These are phyloP conservation scores for Elymus sibiricus DNA, from an alignment of 176 grass and related monocot genomes.

Conservation along the genomic window DNA sequence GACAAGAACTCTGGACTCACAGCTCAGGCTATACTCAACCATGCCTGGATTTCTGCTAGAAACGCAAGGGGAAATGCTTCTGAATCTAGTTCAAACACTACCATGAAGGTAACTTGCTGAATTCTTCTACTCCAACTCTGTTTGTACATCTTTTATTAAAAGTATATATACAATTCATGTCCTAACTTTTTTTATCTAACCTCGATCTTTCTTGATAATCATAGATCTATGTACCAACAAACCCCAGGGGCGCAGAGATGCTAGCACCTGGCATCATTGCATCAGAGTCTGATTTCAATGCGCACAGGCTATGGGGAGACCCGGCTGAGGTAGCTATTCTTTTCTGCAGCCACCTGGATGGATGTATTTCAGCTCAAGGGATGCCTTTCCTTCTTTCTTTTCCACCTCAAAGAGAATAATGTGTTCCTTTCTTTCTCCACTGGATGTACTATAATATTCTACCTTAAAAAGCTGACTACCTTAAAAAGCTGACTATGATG, in stretches of 20 bases:
- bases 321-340: constrained; percentile 58
- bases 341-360: neutral
- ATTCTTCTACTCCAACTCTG: neutral
- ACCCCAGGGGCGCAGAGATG: constrained; percentile 64
- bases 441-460: neutral
- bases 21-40: constrained; percentile 72
- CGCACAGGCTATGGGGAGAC: constrained; percentile 62
- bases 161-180: neutral
- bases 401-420: neutral
- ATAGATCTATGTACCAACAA: constrained; percentile 64
- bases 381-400: neutral
- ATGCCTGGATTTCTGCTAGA: constrained; percentile 50
- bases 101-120: constrained; percentile 36
- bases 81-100: constrained; percentile 45
- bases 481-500: neutral
- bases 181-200: neutral
- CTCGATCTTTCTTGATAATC: neutral
- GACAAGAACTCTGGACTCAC: constrained; percentile 66
- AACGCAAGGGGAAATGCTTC: constrained; percentile 40
- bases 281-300: constrained; percentile 69
- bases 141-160: neutral
- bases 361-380: neutral
- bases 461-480: neutral
- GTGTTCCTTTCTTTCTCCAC: neutral
- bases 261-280: constrained; percentile 63